Conservation (phyloP, 352 stramenopile species). For the Phytophthora pistaciae region DNA sequence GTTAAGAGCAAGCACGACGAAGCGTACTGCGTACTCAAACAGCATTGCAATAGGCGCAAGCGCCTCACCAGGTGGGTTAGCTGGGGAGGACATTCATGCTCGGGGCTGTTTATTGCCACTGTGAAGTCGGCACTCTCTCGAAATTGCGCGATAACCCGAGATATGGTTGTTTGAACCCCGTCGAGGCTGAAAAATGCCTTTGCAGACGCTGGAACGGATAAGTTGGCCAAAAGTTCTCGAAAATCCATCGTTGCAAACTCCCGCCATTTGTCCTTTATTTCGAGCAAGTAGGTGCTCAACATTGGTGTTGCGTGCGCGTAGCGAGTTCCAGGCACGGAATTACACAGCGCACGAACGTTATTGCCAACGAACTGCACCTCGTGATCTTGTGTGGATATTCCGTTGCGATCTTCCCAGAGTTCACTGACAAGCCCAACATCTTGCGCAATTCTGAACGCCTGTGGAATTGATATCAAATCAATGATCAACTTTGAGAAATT, state of each 20-base stretch:
- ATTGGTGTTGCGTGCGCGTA: background rate
- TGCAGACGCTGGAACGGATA: slow-evolving; percentile 15
- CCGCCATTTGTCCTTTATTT: slow-evolving; percentile 7
- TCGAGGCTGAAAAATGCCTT: slow-evolving; percentile 26
- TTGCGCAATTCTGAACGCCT: slow-evolving; percentile 11
- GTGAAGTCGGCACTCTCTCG: slow-evolving; percentile 33
- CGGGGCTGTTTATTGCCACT: slow-evolving; percentile 47
- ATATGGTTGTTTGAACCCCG: slow-evolving; percentile 23
- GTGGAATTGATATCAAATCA: background rate
- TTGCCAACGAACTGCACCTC: background rate
- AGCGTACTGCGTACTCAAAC: slow-evolving; percentile 43
- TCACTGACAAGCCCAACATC: slow-evolving; percentile 20
- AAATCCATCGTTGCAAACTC: slow-evolving; percentile 2
- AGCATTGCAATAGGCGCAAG: slow-evolving; percentile 44
- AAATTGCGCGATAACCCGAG: slow-evolving; percentile 15
- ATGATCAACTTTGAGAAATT: slow-evolving; percentile 12
- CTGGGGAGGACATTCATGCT: slow-evolving; percentile 41
- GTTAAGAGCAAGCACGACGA: slow-evolving; percentile 17
- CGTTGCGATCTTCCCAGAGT: slow-evolving; percentile 9
- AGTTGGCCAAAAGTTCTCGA: slow-evolving; percentile 12
- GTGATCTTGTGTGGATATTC: background rate
- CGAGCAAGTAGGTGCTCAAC: slow-evolving; percentile 2
- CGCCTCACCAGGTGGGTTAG: slow-evolving; percentile 7
- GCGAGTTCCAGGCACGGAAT: slow-evolving; percentile 11
- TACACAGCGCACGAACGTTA: slow-evolving; percentile 5